Evolutionary conservation across 2,329 filamentous ascomycete species (phyloP).

Genomic region (Phoma sp.): DNA sequence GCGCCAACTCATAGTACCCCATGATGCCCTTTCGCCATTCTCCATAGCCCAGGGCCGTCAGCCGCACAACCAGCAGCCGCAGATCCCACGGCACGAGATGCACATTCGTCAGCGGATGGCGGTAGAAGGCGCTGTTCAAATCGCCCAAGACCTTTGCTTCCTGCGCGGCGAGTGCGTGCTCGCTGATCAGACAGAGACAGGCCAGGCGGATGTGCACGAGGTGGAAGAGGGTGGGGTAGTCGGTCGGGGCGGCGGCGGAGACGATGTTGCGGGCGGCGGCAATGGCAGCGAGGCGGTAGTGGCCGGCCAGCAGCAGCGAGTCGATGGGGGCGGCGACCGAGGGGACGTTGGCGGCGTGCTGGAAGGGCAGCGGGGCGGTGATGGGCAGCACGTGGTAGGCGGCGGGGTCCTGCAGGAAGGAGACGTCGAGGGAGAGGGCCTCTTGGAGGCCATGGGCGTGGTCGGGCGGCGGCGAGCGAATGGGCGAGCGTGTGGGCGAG

Average conservation of each 20-base stretch:
- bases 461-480: slow-evolving; percentile 44
- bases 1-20: slow-evolving; percentile 86
- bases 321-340: slow-evolving; percentile 67
- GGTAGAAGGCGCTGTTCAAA: slow-evolving; percentile 61
- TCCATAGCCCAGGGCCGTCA: slow-evolving; percentile 85
- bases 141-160: slow-evolving; percentile 71
- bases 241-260: slow-evolving; percentile 58
- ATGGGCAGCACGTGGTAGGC: slow-evolving; percentile 82
- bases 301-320: slow-evolving; percentile 72
- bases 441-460: slow-evolving; percentile 7
- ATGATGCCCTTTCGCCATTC: slow-evolving; percentile 86
- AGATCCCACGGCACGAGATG: slow-evolving; percentile 85
- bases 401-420: slow-evolving; percentile 77
- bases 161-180: slow-evolving; percentile 63
- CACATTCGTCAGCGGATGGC: slow-evolving; percentile 55
- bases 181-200: slow-evolving; percentile 80
- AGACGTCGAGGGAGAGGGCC: slow-evolving; percentile 13
- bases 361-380: slow-evolving; percentile 71
- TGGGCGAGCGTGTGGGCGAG: slow-evolving; percentile 32
- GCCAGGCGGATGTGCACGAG: slow-evolving; percentile 83
- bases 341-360: slow-evolving; percentile 71
- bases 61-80: slow-evolving; percentile 79
- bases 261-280: slow-evolving; percentile 69
- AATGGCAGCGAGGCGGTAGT: slow-evolving; percentile 82
- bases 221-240: slow-evolving; percentile 73